A percentile compares a stretch with the other conserved stretches of the same genome.
These are phyloP conservation scores for Monosporascus sp. DNA, from an alignment of 2,329 filamentous ascomycete species.

Conservation along the genomic window DNA sequence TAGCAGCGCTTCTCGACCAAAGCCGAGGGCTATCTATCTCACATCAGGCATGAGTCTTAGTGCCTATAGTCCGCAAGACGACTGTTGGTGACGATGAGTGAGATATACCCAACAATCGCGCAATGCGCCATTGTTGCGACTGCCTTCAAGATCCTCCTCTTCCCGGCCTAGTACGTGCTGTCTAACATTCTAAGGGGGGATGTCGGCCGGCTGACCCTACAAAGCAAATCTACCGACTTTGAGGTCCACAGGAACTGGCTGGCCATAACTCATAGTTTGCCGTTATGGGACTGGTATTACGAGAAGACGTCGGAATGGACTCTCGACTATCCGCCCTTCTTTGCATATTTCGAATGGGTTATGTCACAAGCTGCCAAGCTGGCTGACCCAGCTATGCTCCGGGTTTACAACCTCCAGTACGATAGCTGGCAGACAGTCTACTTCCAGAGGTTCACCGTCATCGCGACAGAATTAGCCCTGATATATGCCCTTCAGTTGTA, in stretches of 20 bases:
- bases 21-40: background rate
- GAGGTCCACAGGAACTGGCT: conserved; percentile 99
- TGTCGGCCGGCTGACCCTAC: conserved; percentile 5
- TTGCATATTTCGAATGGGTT: conserved; percentile 93
- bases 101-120: conserved; percentile 77
- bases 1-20: background rate
- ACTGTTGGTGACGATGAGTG: conserved; percentile 55
- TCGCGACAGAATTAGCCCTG: conserved; percentile 77
- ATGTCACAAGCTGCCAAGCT: conserved; percentile 76
- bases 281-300: conserved; percentile 87
- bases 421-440: conserved; percentile 91
- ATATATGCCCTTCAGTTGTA: conserved; percentile 77
- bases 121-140: conserved; percentile 84
- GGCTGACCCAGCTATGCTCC: conserved; percentile 76
- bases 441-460: conserved; percentile 87
- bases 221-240: conserved; percentile 96
- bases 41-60: conserved; percentile 13
- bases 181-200: background rate
- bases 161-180: conserved; percentile 81
- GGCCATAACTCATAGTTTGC: conserved; percentile 86
- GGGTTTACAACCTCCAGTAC: conserved; percentile 75
- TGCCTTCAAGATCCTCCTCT: conserved; percentile 85
- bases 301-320: conserved; percentile 99
- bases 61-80: background rate
- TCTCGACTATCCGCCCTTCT: conserved; percentile 96